These are phyloP conservation scores for Alnus rubra DNA, from an alignment of 306 rosid genomes.

Conservation along the genomic window DNA sequence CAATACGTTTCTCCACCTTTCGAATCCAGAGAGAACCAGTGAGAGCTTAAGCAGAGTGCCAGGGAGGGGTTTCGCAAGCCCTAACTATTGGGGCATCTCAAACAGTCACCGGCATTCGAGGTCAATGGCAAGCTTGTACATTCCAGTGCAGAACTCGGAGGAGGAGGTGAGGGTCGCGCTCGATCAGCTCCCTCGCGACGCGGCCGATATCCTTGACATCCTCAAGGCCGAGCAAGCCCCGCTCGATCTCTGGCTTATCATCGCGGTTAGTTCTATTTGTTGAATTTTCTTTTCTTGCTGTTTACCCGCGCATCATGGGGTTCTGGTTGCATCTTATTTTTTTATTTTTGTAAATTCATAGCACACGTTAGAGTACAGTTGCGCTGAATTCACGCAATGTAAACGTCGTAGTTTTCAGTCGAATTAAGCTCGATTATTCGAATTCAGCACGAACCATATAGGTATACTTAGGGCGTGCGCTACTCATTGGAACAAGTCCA, in stretches of 20 bases:
- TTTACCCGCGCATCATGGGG: background rate
- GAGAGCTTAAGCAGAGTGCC: too few relatives aligned
- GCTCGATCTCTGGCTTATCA: slow-evolving; percentile 97
- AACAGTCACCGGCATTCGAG: background rate
- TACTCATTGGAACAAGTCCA: too few relatives aligned
- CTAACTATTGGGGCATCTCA: background rate
- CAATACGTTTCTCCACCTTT: too few relatives aligned
- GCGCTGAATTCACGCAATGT: background rate
- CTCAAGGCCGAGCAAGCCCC: slow-evolving; percentile 99
- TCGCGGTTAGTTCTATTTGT: slow-evolving; percentile 61
- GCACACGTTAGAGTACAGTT: background rate
- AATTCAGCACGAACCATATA: background rate
- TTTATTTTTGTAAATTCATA: background rate
- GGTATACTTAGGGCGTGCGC: background rate
- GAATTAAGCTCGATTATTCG: background rate
- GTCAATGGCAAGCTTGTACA: slow-evolving; percentile 82
- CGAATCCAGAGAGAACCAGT: too few relatives aligned
- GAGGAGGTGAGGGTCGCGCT: slow-evolving; percentile 96
- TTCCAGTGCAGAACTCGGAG: slow-evolving; percentile 99
- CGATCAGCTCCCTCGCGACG: slow-evolving; percentile 94
- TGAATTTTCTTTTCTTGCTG: background rate
- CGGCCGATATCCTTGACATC: slow-evolving; percentile 91
- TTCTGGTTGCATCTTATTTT: slow-evolving; percentile 6
- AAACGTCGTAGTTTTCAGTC: background rate
- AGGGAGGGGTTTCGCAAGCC: background rate